Evolutionary conservation across 805 yeast genomes (phyloP).

Genomic region (Suhomyces vadensis): DNA sequence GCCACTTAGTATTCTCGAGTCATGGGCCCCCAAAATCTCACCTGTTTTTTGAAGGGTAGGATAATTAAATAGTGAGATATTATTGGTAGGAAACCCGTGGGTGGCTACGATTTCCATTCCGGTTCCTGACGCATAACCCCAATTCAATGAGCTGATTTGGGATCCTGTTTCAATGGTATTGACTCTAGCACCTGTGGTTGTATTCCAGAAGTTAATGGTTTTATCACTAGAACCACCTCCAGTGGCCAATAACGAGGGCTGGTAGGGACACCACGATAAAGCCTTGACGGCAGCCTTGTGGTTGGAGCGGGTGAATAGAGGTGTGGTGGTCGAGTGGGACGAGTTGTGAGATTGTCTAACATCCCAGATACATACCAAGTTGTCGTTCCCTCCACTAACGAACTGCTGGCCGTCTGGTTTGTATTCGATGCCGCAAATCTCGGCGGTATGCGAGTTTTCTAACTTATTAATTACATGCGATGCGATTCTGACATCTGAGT

Average conservation of each 20-base stretch:
- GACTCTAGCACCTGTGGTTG: constrained; percentile 83
- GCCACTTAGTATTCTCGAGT: constrained; percentile 79
- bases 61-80: constrained; percentile 79
- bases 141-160: constrained; percentile 88
- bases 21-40: constrained; percentile 84
- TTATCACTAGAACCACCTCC: constrained; percentile 96
- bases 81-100: constrained; percentile 89
- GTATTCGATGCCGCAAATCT: constrained; percentile 91
- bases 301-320: constrained; percentile 71
- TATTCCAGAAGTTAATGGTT: constrained; percentile 92
- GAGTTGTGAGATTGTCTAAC: constrained; percentile 50
- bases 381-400: constrained; percentile 94
- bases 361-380: constrained; percentile 92
- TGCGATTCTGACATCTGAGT: constrained; percentile 87
- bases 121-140: constrained; percentile 80
- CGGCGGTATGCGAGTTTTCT: constrained; percentile 65
- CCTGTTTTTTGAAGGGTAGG: constrained; percentile 87
- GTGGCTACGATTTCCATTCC: constrained; percentile 87
- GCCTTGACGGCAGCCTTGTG: constrained; percentile 97
- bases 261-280: constrained; percentile 91
- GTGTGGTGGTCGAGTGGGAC: constrained; percentile 31
- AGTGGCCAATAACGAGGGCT: constrained; percentile 78
- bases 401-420: constrained; percentile 79
- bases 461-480: constrained; percentile 67
- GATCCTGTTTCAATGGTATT: constrained; percentile 89